Evolutionary conservation across 768 basidiomycete species (phyloP), one percentile per base, ranked within the genome.

Genomic region (Hypholoma fasciculare): DNA sequence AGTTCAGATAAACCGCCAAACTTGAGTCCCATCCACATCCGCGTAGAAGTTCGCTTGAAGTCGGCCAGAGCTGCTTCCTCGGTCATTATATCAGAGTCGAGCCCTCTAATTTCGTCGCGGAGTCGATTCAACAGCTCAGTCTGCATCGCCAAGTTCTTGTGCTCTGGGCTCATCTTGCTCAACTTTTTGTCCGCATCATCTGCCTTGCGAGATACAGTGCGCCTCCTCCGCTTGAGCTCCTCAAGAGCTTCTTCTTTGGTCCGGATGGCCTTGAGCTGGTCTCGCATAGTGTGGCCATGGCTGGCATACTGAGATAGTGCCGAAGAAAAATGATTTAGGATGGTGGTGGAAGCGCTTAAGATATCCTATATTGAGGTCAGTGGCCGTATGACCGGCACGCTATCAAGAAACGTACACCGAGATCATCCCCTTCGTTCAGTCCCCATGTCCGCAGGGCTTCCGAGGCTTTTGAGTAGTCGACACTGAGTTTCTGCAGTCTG

Each of bases 181-280:
- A 98, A 81, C 69, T 96, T 96, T 77, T 82, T 90, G 63, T 96
- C 94, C 2, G 92, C 94, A 16, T 83, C 73, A 54, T 96, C 94
- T 0, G 94, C 90, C 61, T 89, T 89, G 23, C 81, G 72, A 9
- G 78, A 80, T 5, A 94, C 78, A 9, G 77, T 76, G 62, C 87
- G 85, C 52, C 94, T 79, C 16, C 88, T 82, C 13, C 87, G 83
- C 63, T 85, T 87, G 13, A 94, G 73, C 3, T 90, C 88, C 54
- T 92, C 92, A 2, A 97, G 81, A 3, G 75, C 78, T 68, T 98
- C 95, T 69, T 98, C 95, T 7, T 87, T 80, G 8, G 91, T 85
- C 34, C 95, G 86, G 51, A 98, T 85, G 5, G 83, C 73, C 70
- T 98, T 97, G 78, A 93, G 85, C 49, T 87, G 85, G 37, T 83